phyloP scores from a whole-genome alignment of 2,329 filamentous ascomycete species.

The Blastomyces silverae region DNA sequence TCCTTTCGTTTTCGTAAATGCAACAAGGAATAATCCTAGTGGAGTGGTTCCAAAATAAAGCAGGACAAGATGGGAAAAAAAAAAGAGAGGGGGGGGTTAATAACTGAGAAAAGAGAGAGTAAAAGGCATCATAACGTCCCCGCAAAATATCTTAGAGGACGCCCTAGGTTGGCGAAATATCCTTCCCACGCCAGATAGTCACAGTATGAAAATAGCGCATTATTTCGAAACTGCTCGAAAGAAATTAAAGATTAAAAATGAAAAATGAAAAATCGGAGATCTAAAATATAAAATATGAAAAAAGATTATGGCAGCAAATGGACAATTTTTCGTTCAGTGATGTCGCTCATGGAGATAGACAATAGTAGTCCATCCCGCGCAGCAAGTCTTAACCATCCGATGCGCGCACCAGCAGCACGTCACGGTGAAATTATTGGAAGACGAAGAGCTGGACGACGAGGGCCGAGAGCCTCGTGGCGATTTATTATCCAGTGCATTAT shows the following conservation, averaged over 20 bases:
- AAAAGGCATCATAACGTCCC: not conserved
- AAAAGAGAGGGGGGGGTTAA: not conserved
- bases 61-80: not conserved
- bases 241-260: too few relatives aligned
- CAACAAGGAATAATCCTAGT: not conserved
- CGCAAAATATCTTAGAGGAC: not conserved
- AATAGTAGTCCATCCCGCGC: constrained; percentile 60
- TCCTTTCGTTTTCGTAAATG: not conserved
- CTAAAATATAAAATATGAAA: not conserved
- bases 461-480: constrained; percentile 12
- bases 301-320: not conserved
- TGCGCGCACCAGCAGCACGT: constrained; percentile 67
- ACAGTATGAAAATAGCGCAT: not conserved
- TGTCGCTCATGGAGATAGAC: constrained; percentile 59
- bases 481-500: constrained; percentile 16
- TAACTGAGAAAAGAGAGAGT: not conserved
- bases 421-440: constrained; percentile 46
- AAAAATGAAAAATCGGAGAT: not conserved
- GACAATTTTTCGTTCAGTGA: constrained; percentile 25
- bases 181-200: not conserved
- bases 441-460: constrained; percentile 13
- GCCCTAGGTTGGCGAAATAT: not conserved
- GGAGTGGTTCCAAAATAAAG: not conserved
- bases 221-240: not conserved
- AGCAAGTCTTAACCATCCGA: constrained; percentile 62